phyloP scores from a whole-genome alignment of 2,329 filamentous ascomycete genomes.

The Nemania sp. region DNA sequence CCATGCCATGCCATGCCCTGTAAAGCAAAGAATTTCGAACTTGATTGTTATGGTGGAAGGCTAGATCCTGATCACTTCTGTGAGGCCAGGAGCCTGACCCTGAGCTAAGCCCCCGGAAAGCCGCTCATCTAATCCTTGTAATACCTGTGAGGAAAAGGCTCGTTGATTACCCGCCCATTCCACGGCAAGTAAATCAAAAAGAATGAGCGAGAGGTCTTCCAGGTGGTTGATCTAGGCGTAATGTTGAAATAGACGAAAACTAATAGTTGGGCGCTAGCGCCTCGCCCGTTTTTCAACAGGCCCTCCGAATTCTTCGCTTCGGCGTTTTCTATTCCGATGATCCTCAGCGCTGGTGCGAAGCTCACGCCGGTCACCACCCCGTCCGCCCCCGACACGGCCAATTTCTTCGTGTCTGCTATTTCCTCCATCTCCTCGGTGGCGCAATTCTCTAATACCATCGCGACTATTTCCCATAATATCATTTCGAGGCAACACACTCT shows the following conservation, averaged over 20 bases:
- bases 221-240: conserved; percentile 1
- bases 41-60: conserved; percentile 6
- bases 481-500: conserved; percentile 28
- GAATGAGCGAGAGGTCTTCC: too few species aligned
- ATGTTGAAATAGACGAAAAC: not conserved
- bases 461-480: conserved; percentile 34
- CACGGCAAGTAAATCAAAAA: conserved; percentile 23
- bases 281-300: conserved; percentile 56
- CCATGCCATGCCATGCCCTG: conserved; percentile 13
- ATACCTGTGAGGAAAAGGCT: conserved; percentile 9
- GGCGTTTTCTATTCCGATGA: conserved; percentile 45
- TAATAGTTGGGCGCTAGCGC: conserved; percentile 39
- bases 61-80: conserved; percentile 10
- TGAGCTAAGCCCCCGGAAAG: not conserved
- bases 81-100: not conserved
- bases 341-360: conserved; percentile 43
- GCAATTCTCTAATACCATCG: conserved; percentile 36
- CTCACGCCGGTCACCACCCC: conserved; percentile 42
- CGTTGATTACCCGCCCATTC: conserved; percentile 16
- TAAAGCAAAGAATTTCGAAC: not conserved
- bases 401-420: conserved; percentile 40
- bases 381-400: conserved; percentile 38
- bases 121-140: conserved; percentile 3
- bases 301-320: conserved; percentile 52
- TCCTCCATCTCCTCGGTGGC: conserved; percentile 37